A percentile compares a stretch with the other conserved stretches of the same genome.
Conservation (phyloP, 345 rosid species). For the Eucalyptus melliodora region DNA sequence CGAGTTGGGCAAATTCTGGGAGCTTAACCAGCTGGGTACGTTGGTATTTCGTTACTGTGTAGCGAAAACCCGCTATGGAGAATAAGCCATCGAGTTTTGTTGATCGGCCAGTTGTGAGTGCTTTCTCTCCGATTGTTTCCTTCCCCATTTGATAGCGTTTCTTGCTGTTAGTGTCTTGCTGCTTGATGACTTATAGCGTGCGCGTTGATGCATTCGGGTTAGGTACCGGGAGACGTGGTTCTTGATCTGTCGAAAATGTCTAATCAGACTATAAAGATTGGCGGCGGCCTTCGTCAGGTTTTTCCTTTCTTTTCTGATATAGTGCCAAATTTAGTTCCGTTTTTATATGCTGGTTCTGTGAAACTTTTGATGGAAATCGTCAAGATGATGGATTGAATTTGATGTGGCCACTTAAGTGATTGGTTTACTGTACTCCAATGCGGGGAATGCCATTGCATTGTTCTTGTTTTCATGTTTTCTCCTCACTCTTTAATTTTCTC, state of each 20-base stretch:
- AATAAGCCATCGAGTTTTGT: constrained; percentile 15
- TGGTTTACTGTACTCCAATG: not conserved
- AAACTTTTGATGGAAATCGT: not conserved
- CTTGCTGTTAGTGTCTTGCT: not conserved
- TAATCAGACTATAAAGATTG: constrained; percentile 78
- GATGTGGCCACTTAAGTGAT: not conserved
- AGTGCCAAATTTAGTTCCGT: not conserved
- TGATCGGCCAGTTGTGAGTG: constrained; percentile 45
- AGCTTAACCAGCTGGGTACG: not conserved
- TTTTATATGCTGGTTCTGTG: not conserved
- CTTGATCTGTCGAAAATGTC: constrained; percentile 61
- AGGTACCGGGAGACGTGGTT: constrained; percentile 88
- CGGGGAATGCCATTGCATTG: not conserved
- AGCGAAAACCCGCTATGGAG: constrained; percentile 12
- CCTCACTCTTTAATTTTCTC: not conserved
- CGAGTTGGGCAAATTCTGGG: not conserved
- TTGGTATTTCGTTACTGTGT: not conserved
- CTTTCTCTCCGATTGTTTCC: not conserved
- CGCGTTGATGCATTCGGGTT: not conserved
- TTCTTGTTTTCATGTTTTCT: not conserved
- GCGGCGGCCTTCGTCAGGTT: constrained; percentile 89
- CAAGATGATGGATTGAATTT: not conserved
- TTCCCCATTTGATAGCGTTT: not conserved
- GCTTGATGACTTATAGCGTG: not conserved
- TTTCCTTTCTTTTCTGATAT: not conserved